Evolutionary conservation across 2,329 filamentous ascomycete species (phyloP).

Genomic region (Cladophialophora immunda): DNA sequence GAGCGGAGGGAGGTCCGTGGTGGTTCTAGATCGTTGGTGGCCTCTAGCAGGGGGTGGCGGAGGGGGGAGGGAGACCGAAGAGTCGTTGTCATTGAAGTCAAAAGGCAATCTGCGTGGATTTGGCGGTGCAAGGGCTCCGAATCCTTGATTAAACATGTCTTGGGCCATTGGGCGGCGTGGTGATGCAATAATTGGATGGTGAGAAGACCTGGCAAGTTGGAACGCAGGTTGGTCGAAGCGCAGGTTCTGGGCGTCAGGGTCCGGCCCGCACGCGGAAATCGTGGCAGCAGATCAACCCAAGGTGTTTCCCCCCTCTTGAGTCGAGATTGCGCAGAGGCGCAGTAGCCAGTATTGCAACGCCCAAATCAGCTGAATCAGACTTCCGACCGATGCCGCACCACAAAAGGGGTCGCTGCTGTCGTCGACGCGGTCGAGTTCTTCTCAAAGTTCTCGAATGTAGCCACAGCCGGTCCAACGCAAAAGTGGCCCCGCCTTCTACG

Average conservation of each 20-base stretch:
- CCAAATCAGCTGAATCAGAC: neutral
- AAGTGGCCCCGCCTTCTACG: neutral
- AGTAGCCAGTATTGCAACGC: constrained; percentile 1
- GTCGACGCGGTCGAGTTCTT: neutral
- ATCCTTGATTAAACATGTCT: constrained; percentile 26
- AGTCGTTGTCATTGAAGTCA: constrained; percentile 21
- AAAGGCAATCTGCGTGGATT: constrained; percentile 23
- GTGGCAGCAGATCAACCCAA: neutral
- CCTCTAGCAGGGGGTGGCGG: constrained; percentile 37
- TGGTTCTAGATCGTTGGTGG: constrained; percentile 38
- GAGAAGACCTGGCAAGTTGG: constrained; percentile 7
- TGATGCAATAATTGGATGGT: constrained; percentile 29
- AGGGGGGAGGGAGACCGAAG: constrained; percentile 33
- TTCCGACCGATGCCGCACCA: neutral
- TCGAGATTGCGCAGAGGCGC: neutral
- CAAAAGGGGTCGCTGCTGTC: neutral
- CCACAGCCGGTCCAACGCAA: neutral
- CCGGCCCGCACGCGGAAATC: constrained; percentile 10
- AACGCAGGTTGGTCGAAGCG: neutral
- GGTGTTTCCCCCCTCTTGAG: neutral
- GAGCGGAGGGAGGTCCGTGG: constrained; percentile 37
- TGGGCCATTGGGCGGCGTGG: constrained; percentile 26
- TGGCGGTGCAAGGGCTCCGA: constrained; percentile 24
- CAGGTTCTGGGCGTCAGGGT: neutral
- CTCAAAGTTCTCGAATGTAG: neutral